Percentiles rank a stretch among this genome's conserved stretches.
Evolutionary conservation across 768 basidiomycete species (phyloP).

Genomic region (Mycena sanguinolenta): DNA sequence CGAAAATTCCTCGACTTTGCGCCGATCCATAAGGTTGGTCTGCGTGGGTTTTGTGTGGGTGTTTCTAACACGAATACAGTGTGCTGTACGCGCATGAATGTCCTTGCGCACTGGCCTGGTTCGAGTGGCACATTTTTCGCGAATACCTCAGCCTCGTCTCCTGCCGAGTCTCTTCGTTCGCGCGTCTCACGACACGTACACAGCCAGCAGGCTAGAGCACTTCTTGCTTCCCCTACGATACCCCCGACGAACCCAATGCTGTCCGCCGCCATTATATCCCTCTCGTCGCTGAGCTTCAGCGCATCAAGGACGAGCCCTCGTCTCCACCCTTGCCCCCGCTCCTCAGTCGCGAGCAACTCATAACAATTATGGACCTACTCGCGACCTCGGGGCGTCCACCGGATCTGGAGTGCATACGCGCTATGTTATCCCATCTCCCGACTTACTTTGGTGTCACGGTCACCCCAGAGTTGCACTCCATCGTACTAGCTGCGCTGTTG

Average conservation of each 20-base stretch:
- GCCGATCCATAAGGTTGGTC: constrained; percentile 12
- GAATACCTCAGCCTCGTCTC: constrained; percentile 3
- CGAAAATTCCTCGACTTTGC: background rate
- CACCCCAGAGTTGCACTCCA: constrained; percentile 61
- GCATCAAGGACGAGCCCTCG: constrained; percentile 39
- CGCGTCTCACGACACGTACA: constrained; percentile 38
- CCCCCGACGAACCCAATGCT: constrained; percentile 42
- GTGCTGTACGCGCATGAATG: constrained; percentile 68
- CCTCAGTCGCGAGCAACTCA: constrained; percentile 49
- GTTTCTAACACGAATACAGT: background rate
- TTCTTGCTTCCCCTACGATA: constrained; percentile 40
- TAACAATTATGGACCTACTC: constrained; percentile 58
- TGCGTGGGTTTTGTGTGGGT: background rate
- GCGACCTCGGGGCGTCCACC: constrained; percentile 64
- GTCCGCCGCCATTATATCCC: constrained; percentile 55
- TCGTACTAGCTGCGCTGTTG: constrained; percentile 64
- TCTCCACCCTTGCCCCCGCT: constrained; percentile 42
- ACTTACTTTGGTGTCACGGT: constrained; percentile 60
- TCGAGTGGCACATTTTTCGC: constrained; percentile 48
- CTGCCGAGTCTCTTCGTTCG: constrained; percentile 35
- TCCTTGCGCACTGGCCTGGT: constrained; percentile 61
- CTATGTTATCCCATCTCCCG: constrained; percentile 64
- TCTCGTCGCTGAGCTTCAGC: constrained; percentile 45
- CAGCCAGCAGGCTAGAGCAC: constrained; percentile 31
- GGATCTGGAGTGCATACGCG: constrained; percentile 68